Evolutionary conservation across 2,329 filamentous ascomycete genomes (phyloP).

Genomic region (Cercospora janseana): DNA sequence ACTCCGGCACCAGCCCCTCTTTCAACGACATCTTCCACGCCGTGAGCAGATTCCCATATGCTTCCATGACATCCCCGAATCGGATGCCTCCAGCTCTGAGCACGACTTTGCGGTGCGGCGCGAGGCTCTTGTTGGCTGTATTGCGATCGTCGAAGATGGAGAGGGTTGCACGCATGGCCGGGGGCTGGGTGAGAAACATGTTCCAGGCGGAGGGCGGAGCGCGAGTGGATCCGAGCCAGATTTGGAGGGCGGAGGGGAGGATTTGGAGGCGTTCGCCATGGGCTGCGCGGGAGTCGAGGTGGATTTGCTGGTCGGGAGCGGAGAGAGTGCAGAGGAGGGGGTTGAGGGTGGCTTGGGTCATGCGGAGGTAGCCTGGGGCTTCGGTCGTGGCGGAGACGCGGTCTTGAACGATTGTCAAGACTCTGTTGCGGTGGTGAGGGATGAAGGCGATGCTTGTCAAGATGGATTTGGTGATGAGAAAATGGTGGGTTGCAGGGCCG

Average conservation of each 20-base stretch:
- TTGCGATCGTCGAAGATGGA: background rate
- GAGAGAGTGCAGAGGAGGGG: background rate
- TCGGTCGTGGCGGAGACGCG: background rate
- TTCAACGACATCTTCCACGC: background rate
- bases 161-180: background rate
- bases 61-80: constrained; percentile 4
- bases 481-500: background rate
- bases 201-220: constrained; percentile 7
- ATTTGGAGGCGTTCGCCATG: background rate
- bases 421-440: background rate
- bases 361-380: background rate
- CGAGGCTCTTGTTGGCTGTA: background rate
- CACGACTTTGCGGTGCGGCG: background rate
- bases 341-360: background rate
- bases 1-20: background rate
- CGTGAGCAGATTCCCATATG: background rate
- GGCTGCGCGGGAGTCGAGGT: constrained; percentile 1
- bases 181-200: constrained; percentile 10
- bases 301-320: background rate
- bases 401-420: background rate
- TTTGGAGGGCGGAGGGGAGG: background rate
- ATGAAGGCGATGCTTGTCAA: background rate
- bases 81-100: background rate
- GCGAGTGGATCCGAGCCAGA: constrained; percentile 5
- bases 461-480: background rate